phyloP scores from a whole-genome alignment of 2,329 filamentous ascomycete genomes.

The Ramularia endophylla region DNA sequence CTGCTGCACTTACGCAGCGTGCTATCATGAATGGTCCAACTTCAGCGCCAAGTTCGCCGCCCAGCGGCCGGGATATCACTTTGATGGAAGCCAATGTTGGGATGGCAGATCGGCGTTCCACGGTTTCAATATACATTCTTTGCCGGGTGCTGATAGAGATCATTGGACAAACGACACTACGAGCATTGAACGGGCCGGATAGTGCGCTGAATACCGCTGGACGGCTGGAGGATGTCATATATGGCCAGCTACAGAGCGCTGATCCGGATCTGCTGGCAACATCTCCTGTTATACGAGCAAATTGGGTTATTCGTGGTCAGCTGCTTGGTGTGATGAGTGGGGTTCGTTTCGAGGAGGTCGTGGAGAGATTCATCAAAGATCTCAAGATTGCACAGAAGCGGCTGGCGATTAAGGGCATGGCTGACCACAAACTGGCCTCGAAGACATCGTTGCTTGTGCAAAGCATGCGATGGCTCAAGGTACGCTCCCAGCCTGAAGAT shows the following conservation, averaged over 20 bases:
- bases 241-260: conserved; percentile 84
- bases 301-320: conserved; percentile 92
- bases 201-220: conserved; percentile 81
- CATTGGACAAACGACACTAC: conserved; percentile 79
- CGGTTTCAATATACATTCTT: conserved; percentile 91
- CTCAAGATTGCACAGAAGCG: conserved; percentile 74
- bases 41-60: conserved; percentile 16
- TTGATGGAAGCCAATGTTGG: conserved; percentile 27
- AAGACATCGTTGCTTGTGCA: conserved; percentile 82
- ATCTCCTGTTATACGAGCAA: conserved; percentile 80
- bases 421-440: conserved; percentile 64
- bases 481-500: conserved; percentile 67
- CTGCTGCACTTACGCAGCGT: conserved; percentile 19
- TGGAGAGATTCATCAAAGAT: conserved; percentile 73
- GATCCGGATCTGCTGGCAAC: conserved; percentile 73
- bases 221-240: conserved; percentile 91
- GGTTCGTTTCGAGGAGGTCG: conserved; percentile 80
- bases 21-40: conserved; percentile 12
- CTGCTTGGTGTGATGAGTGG: conserved; percentile 95
- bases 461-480: conserved; percentile 82
- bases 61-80: conserved; percentile 21
- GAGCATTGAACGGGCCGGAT: conserved; percentile 52
- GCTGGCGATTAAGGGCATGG: conserved; percentile 62
- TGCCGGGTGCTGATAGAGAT: conserved; percentile 93
- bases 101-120: conserved; percentile 69